phyloP scores from a whole-genome alignment of 2,329 filamentous ascomycete species.

The Fusarium poae region DNA sequence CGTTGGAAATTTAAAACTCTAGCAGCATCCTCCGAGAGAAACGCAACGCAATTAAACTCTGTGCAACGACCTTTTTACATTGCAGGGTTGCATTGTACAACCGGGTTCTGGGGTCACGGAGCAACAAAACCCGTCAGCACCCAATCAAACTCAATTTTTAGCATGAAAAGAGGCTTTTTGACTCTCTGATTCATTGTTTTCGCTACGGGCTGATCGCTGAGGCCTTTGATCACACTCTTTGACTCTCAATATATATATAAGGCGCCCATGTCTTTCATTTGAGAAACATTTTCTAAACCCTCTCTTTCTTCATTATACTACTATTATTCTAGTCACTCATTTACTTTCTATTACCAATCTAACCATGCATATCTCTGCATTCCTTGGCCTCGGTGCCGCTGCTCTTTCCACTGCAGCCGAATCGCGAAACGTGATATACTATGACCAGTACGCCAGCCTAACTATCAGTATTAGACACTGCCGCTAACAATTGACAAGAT shows the following conservation, averaged over 20 bases:
- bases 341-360: not conserved
- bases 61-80: not conserved
- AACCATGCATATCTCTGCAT: slow-evolving; percentile 10
- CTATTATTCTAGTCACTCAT: slow-evolving; percentile 6
- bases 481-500: slow-evolving; percentile 51
- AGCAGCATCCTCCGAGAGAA: not conserved
- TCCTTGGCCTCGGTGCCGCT: slow-evolving; percentile 1
- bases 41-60: slow-evolving; percentile 19
- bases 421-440: slow-evolving; percentile 58
- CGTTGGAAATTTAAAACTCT: slow-evolving; percentile 6
- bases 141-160: slow-evolving; percentile 26
- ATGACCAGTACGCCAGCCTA: slow-evolving; percentile 58
- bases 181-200: not conserved
- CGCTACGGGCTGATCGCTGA: not conserved
- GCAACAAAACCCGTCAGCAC: not conserved
- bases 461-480: not conserved
- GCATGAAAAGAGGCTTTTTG: not conserved
- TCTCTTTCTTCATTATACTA: not conserved
- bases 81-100: slow-evolving; percentile 1
- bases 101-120: not conserved
- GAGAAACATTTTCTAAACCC: not conserved
- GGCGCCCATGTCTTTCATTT: not conserved
- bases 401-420: slow-evolving; percentile 26
- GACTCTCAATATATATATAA: slow-evolving; percentile 5
- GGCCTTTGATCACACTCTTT: not conserved